Percentiles rank a stretch among this genome's conserved stretches.
Evolutionary conservation across 148 eudicot species (phyloP).

Genomic region (Spergularia marina): DNA sequence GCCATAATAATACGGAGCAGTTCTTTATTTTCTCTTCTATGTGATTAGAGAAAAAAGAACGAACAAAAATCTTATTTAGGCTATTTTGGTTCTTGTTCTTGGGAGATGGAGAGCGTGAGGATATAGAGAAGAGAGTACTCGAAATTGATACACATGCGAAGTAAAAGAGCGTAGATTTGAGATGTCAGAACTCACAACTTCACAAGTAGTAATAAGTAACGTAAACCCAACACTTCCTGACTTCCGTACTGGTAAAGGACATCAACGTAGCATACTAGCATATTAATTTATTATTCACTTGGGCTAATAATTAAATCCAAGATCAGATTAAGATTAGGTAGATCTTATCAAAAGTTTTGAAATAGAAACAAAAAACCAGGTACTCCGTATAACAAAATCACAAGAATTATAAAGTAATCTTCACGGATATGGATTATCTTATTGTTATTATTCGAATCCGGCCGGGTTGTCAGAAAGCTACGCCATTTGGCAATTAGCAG

Average conservation of each 20-base stretch:
- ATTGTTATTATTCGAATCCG: conserved; percentile 8
- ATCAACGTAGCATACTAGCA: background rate
- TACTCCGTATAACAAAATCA: conserved; percentile 2
- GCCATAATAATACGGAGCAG: too few species aligned
- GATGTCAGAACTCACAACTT: background rate
- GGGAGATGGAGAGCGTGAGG: background rate
- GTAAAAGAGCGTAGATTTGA: conserved; percentile 1
- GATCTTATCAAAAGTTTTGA: too few species aligned
- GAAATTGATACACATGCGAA: conserved; percentile 23
- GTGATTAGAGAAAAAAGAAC: background rate
- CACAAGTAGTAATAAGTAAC: background rate
- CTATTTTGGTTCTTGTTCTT: background rate
- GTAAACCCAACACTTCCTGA: conserved; percentile 25
- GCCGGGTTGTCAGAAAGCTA: background rate
- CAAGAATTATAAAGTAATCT: conserved; percentile 1
- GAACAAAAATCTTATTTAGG: too few species aligned
- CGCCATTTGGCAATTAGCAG: conserved; percentile 17
- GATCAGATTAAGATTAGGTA: background rate
- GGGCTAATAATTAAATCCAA: background rate
- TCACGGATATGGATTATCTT: conserved; percentile 20
- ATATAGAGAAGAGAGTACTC: background rate
- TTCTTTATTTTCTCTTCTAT: background rate
- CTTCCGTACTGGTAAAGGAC: conserved; percentile 35
- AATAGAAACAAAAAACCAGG: background rate
- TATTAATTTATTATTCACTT: background rate